Conservation (phyloP, 257 asterid genomes). For the Fraxinus americana region DNA sequence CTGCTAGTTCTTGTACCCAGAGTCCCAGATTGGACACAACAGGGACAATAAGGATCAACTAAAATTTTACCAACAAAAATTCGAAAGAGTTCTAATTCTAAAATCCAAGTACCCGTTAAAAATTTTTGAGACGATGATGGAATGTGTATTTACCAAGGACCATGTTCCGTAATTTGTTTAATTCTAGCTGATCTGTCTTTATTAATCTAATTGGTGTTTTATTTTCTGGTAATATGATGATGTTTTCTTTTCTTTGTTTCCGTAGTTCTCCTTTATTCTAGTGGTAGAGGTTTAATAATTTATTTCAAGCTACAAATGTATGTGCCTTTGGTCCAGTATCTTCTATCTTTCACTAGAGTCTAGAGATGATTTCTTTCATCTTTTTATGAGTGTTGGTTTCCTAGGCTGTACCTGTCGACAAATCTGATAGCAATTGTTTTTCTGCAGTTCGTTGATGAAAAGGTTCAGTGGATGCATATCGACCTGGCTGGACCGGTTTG, state of each 20-base stretch:
- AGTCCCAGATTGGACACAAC: background rate
- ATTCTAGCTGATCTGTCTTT: background rate
- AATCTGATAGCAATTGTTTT: background rate
- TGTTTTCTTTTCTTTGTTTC: background rate
- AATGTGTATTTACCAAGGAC: background rate
- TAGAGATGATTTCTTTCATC: background rate
- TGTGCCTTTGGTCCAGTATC: background rate
- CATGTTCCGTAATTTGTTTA: background rate
- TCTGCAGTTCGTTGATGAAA: slow-evolving; percentile 92
- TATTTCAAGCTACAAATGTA: background rate
- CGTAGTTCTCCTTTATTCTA: background rate
- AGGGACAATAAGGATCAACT: background rate
- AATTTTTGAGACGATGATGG: background rate
- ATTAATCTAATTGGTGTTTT: background rate
- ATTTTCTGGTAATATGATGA: background rate
- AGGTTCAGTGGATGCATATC: slow-evolving; percentile 97
- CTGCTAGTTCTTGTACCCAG: background rate
- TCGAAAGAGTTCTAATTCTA: background rate
- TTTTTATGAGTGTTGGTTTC: background rate
- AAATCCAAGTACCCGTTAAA: background rate
- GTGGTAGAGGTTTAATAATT: background rate
- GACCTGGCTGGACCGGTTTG: slow-evolving; percentile 98
- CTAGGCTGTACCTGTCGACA: background rate
- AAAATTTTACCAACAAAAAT: background rate
- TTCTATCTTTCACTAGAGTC: background rate